Evolutionary conservation across 495 filamentous ascomycete genomes (phyloP).

Genomic region (Cryomyces minteri): DNA sequence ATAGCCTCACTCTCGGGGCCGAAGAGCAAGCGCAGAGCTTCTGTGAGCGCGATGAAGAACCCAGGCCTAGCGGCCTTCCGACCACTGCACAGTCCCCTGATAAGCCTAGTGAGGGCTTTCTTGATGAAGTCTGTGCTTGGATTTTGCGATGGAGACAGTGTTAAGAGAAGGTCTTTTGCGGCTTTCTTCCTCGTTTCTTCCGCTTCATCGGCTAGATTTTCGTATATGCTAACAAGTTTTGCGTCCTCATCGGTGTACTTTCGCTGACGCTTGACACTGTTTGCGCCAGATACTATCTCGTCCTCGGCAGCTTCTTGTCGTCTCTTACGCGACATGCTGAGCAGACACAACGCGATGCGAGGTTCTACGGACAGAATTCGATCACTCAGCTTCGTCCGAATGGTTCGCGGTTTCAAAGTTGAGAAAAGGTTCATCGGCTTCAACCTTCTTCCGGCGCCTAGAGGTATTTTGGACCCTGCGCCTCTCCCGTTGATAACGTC

Average conservation of each 20-base stretch:
- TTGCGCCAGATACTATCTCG: neutral
- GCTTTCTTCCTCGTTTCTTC: slow-evolving; percentile 20
- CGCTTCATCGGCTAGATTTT: slow-evolving; percentile 20
- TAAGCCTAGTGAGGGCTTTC: slow-evolving; percentile 38
- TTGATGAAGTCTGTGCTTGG: slow-evolving; percentile 12
- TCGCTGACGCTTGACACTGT: slow-evolving; percentile 6
- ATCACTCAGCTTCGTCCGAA: too few species aligned
- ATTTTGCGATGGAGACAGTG: slow-evolving; percentile 14
- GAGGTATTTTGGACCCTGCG: too few species aligned
- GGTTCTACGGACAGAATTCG: too few species aligned
- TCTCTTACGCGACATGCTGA: slow-evolving; percentile 8
- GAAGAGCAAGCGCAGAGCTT: slow-evolving; percentile 51
- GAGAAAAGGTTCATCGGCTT: too few species aligned
- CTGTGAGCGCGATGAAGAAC: slow-evolving; percentile 79
- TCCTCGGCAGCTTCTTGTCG: slow-evolving; percentile 1
- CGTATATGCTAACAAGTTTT: slow-evolving; percentile 8
- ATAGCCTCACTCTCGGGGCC: slow-evolving; percentile 21
- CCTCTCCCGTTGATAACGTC: too few species aligned
- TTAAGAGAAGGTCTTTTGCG: slow-evolving; percentile 20
- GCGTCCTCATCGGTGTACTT: slow-evolving; percentile 11
- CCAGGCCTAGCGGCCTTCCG: slow-evolving; percentile 77
- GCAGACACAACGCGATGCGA: too few species aligned
- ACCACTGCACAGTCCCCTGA: slow-evolving; percentile 77
- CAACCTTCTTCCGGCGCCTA: too few species aligned
- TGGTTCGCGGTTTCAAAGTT: too few species aligned